Conservation (phyloP, 2,329 filamentous ascomycete genomes). For the Exophiala spinifera region DNA sequence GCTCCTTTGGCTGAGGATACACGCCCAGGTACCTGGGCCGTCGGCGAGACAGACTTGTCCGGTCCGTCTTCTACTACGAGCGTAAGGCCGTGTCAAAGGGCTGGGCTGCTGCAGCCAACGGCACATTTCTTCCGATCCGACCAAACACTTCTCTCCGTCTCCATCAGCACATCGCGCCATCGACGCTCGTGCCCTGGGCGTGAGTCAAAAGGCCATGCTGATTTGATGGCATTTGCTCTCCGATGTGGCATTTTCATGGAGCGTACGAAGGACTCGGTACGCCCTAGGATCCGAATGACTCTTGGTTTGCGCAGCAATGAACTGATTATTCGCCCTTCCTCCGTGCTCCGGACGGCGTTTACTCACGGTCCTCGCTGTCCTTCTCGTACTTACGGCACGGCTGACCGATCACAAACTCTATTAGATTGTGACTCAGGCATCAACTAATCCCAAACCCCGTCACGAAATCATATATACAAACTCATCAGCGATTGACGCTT, state of each 20-base stretch:
- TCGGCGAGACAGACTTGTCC: too few species aligned
- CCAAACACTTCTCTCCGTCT: constrained; percentile 1
- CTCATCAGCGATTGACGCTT: too few species aligned
- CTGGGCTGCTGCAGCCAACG: background rate
- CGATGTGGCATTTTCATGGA: background rate
- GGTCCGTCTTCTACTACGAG: too few species aligned
- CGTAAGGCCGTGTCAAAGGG: background rate
- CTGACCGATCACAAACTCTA: constrained; percentile 8
- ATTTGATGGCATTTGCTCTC: constrained; percentile 9
- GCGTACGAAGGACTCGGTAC: background rate
- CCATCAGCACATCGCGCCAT: constrained; percentile 7
- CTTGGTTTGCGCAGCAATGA: too few species aligned
- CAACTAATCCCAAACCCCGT: constrained; percentile 3
- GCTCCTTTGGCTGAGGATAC: too few species aligned
- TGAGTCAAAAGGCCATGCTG: constrained; percentile 18
- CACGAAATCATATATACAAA: constrained; percentile 14
- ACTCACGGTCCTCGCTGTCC: background rate
- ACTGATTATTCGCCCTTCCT: too few species aligned
- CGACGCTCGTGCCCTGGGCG: constrained; percentile 4
- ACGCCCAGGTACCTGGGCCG: too few species aligned
- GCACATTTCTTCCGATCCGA: constrained; percentile 13
- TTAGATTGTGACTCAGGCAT: constrained; percentile 21
- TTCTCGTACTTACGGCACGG: constrained; percentile 6
- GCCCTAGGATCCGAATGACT: constrained; percentile 5
- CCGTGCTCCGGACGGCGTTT: constrained; percentile 2